Percentiles rank a stretch among this genome's conserved stretches.
Evolutionary conservation across 352 stramenopile genomes (phyloP).

Genomic region (Pythium biforme): DNA sequence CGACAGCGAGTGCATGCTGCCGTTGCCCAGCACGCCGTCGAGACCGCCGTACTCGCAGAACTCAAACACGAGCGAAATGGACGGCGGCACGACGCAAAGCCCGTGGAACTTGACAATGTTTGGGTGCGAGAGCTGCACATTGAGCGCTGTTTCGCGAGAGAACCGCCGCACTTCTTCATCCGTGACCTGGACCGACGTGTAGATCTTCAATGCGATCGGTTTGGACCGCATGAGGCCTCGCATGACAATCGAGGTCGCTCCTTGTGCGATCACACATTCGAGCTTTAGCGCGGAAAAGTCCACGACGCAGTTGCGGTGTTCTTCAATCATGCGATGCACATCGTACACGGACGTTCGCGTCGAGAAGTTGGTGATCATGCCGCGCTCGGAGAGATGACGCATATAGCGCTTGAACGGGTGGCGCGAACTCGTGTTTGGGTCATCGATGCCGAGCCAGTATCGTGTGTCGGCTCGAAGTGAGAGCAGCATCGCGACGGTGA

Average conservation of each 20-base stretch:
- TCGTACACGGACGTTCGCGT: conserved; percentile 87
- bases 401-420: conserved; percentile 77
- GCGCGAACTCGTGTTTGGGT: conserved; percentile 39
- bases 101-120: conserved; percentile 85
- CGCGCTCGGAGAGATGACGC: conserved; percentile 70
- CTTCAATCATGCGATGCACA: conserved; percentile 87
- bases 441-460: conserved; percentile 84
- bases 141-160: conserved; percentile 76
- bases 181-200: conserved; percentile 80
- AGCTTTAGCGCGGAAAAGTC: conserved; percentile 74
- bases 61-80: conserved; percentile 85
- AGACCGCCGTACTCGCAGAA: conserved; percentile 84
- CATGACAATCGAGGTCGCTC: conserved; percentile 84
- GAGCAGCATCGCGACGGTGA: conserved; percentile 68
- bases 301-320: conserved; percentile 78
- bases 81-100: conserved; percentile 77
- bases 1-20: conserved; percentile 56
- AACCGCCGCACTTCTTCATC: conserved; percentile 82
- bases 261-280: conserved; percentile 77
- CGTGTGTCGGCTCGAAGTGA: conserved; percentile 77
- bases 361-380: conserved; percentile 88
- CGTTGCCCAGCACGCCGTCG: conserved; percentile 53
- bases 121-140: conserved; percentile 78
- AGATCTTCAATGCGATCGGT: conserved; percentile 84
- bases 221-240: conserved; percentile 54